Conservation (phyloP, 495 filamentous ascomycete genomes). For the Aspergillus wentii region DNA sequence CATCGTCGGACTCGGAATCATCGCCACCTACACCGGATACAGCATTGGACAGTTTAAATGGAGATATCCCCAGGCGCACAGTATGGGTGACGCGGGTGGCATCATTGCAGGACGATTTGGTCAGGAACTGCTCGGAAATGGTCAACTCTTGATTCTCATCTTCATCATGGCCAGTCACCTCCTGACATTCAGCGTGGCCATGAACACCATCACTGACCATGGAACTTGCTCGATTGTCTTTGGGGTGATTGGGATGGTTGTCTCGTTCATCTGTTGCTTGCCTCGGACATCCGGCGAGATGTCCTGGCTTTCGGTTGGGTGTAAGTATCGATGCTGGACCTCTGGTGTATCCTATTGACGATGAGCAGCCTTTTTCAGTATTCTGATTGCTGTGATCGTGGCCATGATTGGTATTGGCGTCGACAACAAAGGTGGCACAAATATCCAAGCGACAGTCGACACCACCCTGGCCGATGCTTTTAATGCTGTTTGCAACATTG, state of each 20-base stretch:
- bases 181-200: constrained; percentile 61
- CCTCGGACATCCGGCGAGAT: constrained; percentile 54
- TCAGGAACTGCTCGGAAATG: constrained; percentile 51
- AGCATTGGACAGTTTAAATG: constrained; percentile 66
- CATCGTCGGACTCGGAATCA: constrained; percentile 55
- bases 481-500: constrained; percentile 66
- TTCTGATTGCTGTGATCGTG: constrained; percentile 49
- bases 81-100: constrained; percentile 59
- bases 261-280: constrained; percentile 54
- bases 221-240: constrained; percentile 60
- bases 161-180: constrained; percentile 71
- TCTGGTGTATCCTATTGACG: constrained; percentile 1
- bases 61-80: constrained; percentile 54
- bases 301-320: constrained; percentile 51
- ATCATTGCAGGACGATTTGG: constrained; percentile 55
- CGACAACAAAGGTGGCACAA: constrained; percentile 24
- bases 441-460: constrained; percentile 24
- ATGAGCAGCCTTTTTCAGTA: constrained; percentile 24
- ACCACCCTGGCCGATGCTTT: constrained; percentile 38
- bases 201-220: constrained; percentile 56
- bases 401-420: constrained; percentile 68
- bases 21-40: constrained; percentile 65
- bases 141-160: constrained; percentile 56
- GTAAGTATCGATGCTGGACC: no score
- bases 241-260: constrained; percentile 51